These are phyloP conservation scores for Eremochloa ophiuroides DNA, from an alignment of 176 grass and related monocot species.

Conservation along the genomic window DNA sequence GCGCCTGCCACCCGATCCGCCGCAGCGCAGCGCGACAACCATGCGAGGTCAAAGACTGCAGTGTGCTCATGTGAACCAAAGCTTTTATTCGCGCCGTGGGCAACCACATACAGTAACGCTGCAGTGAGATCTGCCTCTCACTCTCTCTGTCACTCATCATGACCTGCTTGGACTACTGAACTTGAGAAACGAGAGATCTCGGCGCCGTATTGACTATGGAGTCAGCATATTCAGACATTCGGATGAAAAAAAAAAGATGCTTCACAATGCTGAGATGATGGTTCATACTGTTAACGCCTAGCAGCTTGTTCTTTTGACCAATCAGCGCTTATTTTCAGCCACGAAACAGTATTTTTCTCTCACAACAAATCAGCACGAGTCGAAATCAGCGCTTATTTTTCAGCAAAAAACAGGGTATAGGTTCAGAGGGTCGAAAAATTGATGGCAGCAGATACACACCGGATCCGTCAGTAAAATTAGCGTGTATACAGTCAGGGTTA, in stretches of 20 bases:
- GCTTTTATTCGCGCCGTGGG: not conserved
- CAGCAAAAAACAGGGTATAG: too few species aligned
- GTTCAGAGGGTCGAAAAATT: not conserved
- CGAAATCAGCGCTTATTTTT: too few species aligned
- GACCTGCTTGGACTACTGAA: not conserved
- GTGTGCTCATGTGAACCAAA: constrained; percentile 28
- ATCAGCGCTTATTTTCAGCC: too few species aligned
- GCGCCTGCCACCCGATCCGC: not conserved
- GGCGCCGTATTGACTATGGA: not conserved
- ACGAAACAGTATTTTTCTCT: too few species aligned
- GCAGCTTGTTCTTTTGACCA: too few species aligned
- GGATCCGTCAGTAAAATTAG: not conserved
- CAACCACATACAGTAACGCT: not conserved
- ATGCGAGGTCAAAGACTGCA: not conserved
- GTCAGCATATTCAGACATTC: not conserved
- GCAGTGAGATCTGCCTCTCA: not conserved
- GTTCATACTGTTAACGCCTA: not conserved
- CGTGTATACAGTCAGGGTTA: too few species aligned
- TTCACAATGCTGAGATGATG: not conserved
- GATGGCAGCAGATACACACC: not conserved
- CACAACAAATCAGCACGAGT: too few species aligned
- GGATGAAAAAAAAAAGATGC: not conserved
- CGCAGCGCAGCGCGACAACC: constrained; percentile 26
- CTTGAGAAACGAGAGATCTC: not conserved
- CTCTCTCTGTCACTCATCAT: not conserved